Evolutionary conservation across 2,329 filamentous ascomycete species (phyloP).

Genomic region (Cyphellophora europaea): DNA sequence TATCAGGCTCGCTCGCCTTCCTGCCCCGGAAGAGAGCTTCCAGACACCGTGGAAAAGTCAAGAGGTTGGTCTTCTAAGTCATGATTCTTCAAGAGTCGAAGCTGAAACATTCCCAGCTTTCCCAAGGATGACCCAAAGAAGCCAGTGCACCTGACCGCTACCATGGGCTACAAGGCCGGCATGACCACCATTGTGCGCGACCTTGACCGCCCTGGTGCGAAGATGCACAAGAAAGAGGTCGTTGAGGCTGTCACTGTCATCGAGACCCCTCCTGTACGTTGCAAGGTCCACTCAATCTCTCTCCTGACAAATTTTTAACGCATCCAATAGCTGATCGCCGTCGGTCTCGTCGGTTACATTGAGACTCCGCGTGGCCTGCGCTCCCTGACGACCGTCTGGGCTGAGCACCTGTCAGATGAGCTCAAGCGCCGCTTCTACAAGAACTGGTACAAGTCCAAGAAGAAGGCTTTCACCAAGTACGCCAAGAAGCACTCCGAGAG

Average conservation of each 20-base stretch:
- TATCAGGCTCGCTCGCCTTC: conserved; percentile 64
- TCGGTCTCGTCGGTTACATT: conserved; percentile 99
- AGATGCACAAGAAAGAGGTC: conserved; percentile 99
- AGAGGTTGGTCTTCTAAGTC: conserved; percentile 59
- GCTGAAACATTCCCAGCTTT: conserved; percentile 55
- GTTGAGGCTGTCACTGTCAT: conserved; percentile 81
- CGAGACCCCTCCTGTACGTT: conserved; percentile 91
- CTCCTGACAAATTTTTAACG: conserved; percentile 4
- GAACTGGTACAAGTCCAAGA: conserved; percentile 99
- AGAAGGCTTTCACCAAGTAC: conserved; percentile 99
- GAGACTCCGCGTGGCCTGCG: conserved; percentile 98
- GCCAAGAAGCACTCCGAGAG: conserved; percentile 99
- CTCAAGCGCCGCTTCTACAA: conserved; percentile 99
- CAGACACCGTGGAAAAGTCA: conserved; percentile 94
- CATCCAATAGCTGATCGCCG: conserved; percentile 81
- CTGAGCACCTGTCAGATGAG: conserved; percentile 97
- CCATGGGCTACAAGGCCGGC: conserved; percentile 99
- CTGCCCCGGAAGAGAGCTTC: conserved; percentile 85
- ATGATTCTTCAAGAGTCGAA: conserved; percentile 20
- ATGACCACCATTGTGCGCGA: conserved; percentile 99
- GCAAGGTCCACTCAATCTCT: conserved; percentile 49
- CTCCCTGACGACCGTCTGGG: conserved; percentile 99
- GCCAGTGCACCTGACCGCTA: conserved; percentile 94
- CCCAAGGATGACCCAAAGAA: conserved; percentile 99
- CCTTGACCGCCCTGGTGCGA: conserved; percentile 96